Base-by-base conservation (phyloP, 2,329 filamentous ascomycete genomes). In the Cryphonectria nitschkei region DNA sequence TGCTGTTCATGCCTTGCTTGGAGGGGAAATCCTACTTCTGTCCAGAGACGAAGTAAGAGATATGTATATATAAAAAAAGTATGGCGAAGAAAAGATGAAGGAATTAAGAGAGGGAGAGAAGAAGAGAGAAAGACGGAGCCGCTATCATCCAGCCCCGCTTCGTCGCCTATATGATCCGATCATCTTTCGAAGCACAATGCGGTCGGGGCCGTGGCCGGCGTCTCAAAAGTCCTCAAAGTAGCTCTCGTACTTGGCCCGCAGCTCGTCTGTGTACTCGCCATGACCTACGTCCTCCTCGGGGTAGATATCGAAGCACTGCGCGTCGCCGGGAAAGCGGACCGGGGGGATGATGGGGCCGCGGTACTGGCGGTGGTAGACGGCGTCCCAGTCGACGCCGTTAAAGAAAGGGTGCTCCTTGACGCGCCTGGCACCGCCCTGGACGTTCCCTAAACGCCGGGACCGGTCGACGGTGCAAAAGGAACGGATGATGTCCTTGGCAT, bases 351-450 rank as follows among this genome's bases (percentile, higher is more conserved):
- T 94, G 5, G 92, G 92, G 0, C 92, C 92, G 65, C 86, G 83
- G 66, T 88, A 83, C 73, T 88, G 87, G 68, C 90, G 88, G 71
- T 88, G 83, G 75, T 90, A 88, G 34, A 95, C 81, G 64, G 89
- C 90, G 68, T 93, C 88, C 93, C 93, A 96, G 79, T 93, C 86
- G 72, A 93, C 86, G 69, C 86, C 86, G 65, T 83, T 82, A 81
- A 96, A 96, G 84, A 94, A 96, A 1, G 91, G 86, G 77, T 96
- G 93, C 22, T 85, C 81, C 79, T 94, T 95, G 69, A 96, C 92
- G 70, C 88, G 86, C 65, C 83, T 82, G 19, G 92, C 91, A 70
- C 93, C 92, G 70, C 93, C 93, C 73, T 88, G 89, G 75, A 95
- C 90, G 81, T 95, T 95, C 69, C 93, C 93, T 9, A 96, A 84